Conservation (phyloP, 192 early-diverging fungal species). For the Dimargaris xerosporica region DNA sequence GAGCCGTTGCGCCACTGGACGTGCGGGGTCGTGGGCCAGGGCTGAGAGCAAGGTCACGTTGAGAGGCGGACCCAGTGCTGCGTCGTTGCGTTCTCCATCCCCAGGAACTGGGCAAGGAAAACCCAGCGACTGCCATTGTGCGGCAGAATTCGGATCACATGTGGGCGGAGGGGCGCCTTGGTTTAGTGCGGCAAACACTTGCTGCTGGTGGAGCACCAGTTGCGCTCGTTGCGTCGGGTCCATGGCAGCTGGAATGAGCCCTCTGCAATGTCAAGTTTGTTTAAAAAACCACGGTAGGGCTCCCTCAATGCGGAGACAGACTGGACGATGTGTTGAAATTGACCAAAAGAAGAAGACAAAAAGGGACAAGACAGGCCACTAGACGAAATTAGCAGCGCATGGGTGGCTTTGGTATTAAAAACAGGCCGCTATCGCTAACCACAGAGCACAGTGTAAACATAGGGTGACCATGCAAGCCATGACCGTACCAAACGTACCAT, state of each 20-base stretch:
- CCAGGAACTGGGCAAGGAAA: background rate
- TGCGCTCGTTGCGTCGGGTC: background rate
- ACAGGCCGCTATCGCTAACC: too few species aligned
- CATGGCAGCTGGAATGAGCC: conserved; percentile 2
- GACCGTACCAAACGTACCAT: too few species aligned
- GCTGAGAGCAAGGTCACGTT: background rate
- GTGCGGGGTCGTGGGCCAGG: background rate
- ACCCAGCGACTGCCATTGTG: background rate
- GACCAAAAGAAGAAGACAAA: too few species aligned
- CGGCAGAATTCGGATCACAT: background rate
- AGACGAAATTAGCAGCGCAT: too few species aligned
- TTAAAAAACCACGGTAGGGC: too few species aligned
- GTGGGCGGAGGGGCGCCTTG: background rate
- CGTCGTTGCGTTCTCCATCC: background rate
- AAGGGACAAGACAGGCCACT: too few species aligned
- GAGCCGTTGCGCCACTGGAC: background rate
- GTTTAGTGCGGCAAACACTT: background rate
- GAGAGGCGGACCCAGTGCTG: background rate
- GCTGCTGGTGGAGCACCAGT: background rate
- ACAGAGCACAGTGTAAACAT: too few species aligned
- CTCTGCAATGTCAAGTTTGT: too few species aligned
- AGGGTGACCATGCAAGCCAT: too few species aligned
- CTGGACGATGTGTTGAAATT: too few species aligned
- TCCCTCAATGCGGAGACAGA: too few species aligned
- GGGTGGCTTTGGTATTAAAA: too few species aligned